A percentile compares a stretch with the other conserved stretches of the same genome.
Evolutionary conservation across 371 early-diverging fungal genomes (phyloP).

Genomic region (Mortierella sp.): DNA sequence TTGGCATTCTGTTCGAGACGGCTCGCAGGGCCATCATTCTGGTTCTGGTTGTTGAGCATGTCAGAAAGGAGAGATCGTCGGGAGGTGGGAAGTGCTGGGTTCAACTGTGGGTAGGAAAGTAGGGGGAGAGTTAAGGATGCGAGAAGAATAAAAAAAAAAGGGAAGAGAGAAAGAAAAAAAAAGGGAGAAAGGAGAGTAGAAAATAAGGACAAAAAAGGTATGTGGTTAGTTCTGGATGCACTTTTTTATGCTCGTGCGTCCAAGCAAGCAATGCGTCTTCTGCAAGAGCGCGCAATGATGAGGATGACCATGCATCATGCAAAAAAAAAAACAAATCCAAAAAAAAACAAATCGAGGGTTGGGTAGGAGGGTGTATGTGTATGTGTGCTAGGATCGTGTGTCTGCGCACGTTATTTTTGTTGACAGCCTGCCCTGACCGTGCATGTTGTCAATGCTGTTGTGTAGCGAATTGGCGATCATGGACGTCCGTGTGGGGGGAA

Average conservation of each 20-base stretch:
- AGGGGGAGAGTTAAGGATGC: neutral
- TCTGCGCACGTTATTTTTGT: constrained; percentile 10
- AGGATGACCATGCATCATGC: constrained; percentile 34
- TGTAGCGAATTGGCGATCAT: constrained; percentile 4
- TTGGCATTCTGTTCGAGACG: constrained; percentile 50
- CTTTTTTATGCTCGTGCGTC: neutral
- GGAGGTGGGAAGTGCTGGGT: constrained; percentile 37
- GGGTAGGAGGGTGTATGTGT: no score
- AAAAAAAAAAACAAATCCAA: constrained; percentile 7
- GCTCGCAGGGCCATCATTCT: constrained; percentile 14
- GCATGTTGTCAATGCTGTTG: constrained; percentile 1
- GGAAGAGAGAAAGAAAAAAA: neutral
- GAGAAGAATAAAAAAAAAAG: neutral
- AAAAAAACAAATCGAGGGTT: neutral
- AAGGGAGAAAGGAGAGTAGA: neutral
- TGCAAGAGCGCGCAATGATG: neutral
- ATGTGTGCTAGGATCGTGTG: neutral
- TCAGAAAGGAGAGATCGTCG: constrained; percentile 54
- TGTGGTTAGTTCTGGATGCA: constrained; percentile 11
- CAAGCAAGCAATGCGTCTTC: neutral
- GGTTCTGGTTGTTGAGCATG: constrained; percentile 45
- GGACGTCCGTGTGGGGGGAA: constrained; percentile 1
- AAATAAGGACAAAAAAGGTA: constrained; percentile 7
- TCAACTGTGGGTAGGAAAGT: constrained; percentile 28
- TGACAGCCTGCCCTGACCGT: neutral